These are phyloP conservation scores for Dipodascopsis uninucleata DNA, from an alignment of 805 yeast genomes.

Conservation along the genomic window DNA sequence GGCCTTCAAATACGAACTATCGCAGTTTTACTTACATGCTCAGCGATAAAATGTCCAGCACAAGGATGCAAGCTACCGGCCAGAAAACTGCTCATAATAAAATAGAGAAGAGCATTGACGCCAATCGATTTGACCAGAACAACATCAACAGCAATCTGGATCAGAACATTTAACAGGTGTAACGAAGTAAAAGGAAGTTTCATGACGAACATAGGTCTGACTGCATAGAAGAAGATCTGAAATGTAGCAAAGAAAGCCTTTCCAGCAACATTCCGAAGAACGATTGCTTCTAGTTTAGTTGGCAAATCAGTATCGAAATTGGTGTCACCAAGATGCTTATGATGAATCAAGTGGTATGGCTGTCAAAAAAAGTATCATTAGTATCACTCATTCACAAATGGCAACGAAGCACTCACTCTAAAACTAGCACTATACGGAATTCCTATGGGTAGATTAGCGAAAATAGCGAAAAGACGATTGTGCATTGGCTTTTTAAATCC, in stretches of 20 bases:
- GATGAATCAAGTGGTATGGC: constrained; percentile 89
- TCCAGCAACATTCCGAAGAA: constrained; percentile 74
- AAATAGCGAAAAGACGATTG: constrained; percentile 72
- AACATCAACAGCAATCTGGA: constrained; percentile 58
- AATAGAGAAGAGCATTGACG: constrained; percentile 57
- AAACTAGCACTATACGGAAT: constrained; percentile 85
- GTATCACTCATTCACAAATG: background rate
- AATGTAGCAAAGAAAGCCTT: constrained; percentile 83
- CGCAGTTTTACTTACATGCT: constrained; percentile 49
- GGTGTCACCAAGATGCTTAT: constrained; percentile 84
- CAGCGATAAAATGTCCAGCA: constrained; percentile 96
- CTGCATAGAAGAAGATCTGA: constrained; percentile 83
- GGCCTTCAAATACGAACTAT: constrained; percentile 66
- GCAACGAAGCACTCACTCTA: constrained; percentile 38
- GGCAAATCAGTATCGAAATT: constrained; percentile 84
- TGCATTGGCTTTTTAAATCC: constrained; percentile 74
- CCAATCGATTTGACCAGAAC: constrained; percentile 62
- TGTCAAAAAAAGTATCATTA: background rate
- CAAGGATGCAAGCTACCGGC: constrained; percentile 93
- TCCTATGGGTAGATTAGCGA: constrained; percentile 82
- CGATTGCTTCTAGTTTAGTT: constrained; percentile 67
- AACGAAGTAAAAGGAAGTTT: constrained; percentile 68
- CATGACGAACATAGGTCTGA: constrained; percentile 84
- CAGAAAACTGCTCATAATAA: constrained; percentile 71
- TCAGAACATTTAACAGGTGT: constrained; percentile 60